Evolutionary conservation across 2,329 filamentous ascomycete species (phyloP).

Genomic region (Cadophora sp.): DNA sequence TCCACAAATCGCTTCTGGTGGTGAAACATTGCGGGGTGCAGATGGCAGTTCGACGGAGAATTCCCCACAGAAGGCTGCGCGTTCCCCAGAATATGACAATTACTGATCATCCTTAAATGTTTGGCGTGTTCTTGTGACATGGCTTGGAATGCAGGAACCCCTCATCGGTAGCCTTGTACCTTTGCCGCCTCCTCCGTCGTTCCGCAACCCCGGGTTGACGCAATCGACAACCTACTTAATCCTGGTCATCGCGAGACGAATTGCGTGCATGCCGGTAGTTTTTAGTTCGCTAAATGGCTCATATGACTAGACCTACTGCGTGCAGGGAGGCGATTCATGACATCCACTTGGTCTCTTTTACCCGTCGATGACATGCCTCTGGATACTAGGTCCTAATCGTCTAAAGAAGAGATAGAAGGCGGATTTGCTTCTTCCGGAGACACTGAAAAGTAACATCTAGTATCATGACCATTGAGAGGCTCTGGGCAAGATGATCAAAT

Average conservation of each 20-base stretch:
- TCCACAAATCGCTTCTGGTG: too few species aligned
- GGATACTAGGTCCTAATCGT: too few species aligned
- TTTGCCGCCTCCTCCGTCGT: slow-evolving; percentile 3
- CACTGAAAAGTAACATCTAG: neutral
- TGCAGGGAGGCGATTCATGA: too few species aligned
- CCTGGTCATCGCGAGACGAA: neutral
- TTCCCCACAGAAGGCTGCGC: too few species aligned
- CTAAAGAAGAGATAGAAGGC: neutral
- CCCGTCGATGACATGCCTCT: too few species aligned
- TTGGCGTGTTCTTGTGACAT: neutral
- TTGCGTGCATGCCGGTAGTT: neutral
- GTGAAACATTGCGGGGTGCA: too few species aligned
- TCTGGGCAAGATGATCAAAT: neutral
- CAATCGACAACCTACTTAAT: neutral
- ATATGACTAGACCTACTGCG: neutral
- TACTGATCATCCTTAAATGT: neutral
- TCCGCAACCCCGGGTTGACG: slow-evolving; percentile 1
- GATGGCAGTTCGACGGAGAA: too few species aligned
- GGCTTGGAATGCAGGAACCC: neutral
- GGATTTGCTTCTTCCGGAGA: neutral
- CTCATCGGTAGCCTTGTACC: neutral
- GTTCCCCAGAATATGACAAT: too few species aligned
- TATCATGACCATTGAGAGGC: too few species aligned
- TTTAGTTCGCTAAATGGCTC: neutral
- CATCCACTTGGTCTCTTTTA: too few species aligned